Evolutionary conservation across 2,329 filamentous ascomycete species (phyloP).

Genomic region (Aspergillus chevalieri): DNA sequence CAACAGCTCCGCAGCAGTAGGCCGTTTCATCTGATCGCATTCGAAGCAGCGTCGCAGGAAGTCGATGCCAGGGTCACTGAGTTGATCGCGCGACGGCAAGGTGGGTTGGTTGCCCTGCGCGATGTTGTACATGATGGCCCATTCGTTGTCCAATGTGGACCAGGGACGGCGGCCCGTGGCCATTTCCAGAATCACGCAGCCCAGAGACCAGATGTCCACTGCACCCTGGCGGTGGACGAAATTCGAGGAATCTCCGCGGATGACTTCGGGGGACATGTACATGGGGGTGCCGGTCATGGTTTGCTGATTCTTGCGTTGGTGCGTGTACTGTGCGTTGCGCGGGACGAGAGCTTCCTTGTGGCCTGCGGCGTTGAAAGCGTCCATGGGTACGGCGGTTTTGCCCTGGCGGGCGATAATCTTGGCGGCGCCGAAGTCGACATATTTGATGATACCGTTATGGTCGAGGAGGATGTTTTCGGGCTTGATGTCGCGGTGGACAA

Average conservation of each 20-base stretch:
- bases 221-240: conserved; percentile 71
- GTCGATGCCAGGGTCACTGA: conserved; percentile 77
- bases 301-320: conserved; percentile 58
- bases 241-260: conserved; percentile 76
- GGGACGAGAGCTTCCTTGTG: conserved; percentile 23
- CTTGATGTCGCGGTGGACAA: conserved; percentile 96
- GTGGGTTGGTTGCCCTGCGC: conserved; percentile 91
- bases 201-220: conserved; percentile 92
- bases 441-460: conserved; percentile 97
- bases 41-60: conserved; percentile 84
- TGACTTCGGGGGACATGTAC: conserved; percentile 99
- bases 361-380: conserved; percentile 48
- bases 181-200: conserved; percentile 97
- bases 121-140: conserved; percentile 99
- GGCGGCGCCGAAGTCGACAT: conserved; percentile 95
- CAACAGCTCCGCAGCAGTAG: conserved; percentile 78
- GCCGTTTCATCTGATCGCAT: conserved; percentile 70
- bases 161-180: conserved; percentile 89
- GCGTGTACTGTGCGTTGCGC: conserved; percentile 25
- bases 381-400: conserved; percentile 68
- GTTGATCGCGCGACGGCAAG: conserved; percentile 72
- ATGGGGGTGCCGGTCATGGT: conserved; percentile 98
- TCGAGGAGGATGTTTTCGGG: conserved; percentile 96
- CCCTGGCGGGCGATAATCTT: conserved; percentile 95
- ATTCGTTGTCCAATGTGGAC: conserved; percentile 96